Evolutionary conservation across 176 grass and related monocot genomes (phyloP), one percentile per base, ranked within the genome.

Genomic region (Eragrostis nindensis): DNA sequence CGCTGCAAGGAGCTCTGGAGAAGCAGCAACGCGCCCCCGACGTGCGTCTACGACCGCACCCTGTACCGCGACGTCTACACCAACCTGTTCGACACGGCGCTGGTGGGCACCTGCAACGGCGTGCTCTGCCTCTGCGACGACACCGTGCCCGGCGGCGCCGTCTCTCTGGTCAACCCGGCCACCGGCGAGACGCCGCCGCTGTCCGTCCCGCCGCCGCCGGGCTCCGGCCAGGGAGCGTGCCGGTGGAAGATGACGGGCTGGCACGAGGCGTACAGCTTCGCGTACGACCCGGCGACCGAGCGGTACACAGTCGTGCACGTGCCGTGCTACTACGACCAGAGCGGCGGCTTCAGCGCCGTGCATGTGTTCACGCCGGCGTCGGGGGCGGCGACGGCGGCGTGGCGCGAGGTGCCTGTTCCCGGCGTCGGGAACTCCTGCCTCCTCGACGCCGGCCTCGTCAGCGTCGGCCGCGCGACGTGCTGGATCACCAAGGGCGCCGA

Each of bases 81-180:
- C 10, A 12, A 12, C 45, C 12, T 36, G 8, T 17, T 38, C 47
- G 8, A n/a, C 73, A 17, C 13, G 38, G 5, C 9, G 50, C 4
- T 84, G 26, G 39, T 83, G 32, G 60, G 80, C 59, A 74, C 60
- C 1, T 47, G 72, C 64, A 84, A 84, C 64, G 82, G 82, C 2
- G 26, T 70, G 3, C 5, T 84, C 24, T 84, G 73, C 73, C 48
- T 76, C 18, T 76, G 71, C 49, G 62, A 84, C 73, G 7, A 48
- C 64, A n/a, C 26, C 59, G 2, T 0, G 8, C 18, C n/a, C 24
- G 43, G 46, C 44, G 69, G 68, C 29, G 27, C 69, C 21, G n/a
- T 77, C 75, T 7, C 36, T 1, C n/a, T 83, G 44, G 15, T 49
- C 32, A 83, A 76, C 72, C 82, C 73, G 8, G 49, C 3, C 40